Evolutionary conservation across 2,329 filamentous ascomycete genomes (phyloP).

Genomic region (Cytospora chrysosperma): DNA sequence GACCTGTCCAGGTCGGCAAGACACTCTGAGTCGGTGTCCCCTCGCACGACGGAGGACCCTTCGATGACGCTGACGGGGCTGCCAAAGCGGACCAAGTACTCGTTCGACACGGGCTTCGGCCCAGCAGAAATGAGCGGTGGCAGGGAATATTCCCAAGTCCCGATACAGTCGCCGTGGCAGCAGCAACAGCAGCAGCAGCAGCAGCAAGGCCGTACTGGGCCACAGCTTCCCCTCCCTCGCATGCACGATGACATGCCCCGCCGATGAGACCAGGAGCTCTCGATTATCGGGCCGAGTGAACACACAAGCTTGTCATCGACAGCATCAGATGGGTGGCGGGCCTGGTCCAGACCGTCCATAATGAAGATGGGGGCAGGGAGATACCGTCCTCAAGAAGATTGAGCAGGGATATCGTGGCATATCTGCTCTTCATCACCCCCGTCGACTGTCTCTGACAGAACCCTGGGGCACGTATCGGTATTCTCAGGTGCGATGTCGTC

Average conservation of each 20-base stretch:
- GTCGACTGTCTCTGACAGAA: too few species aligned
- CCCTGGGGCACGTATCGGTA: too few species aligned
- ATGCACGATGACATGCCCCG: slow-evolving; percentile 50
- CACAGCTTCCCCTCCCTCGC: slow-evolving; percentile 46
- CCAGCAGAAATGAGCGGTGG: slow-evolving; percentile 32
- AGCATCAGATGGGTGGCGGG: too few species aligned
- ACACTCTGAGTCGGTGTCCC: slow-evolving; percentile 49
- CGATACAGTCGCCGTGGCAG: slow-evolving; percentile 25
- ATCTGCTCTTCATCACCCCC: too few species aligned
- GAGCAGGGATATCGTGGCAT: too few species aligned
- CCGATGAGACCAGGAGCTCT: slow-evolving; percentile 37
- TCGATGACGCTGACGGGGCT: slow-evolving; percentile 35
- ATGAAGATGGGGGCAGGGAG: too few species aligned
- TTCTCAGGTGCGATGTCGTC: too few species aligned
- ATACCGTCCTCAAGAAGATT: too few species aligned
- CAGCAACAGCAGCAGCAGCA: slow-evolving; percentile 34
- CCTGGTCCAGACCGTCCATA: too few species aligned
- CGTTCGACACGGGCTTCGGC: slow-evolving; percentile 46
- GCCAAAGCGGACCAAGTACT: slow-evolving; percentile 50
- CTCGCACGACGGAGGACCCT: slow-evolving; percentile 39
- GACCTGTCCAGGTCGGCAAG: slow-evolving; percentile 43
- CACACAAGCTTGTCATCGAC: background rate
- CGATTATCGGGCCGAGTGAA: slow-evolving; percentile 3
- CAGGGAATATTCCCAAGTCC: slow-evolving; percentile 32
- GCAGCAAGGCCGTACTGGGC: slow-evolving; percentile 34